Evolutionary conservation across 352 stramenopile species (phyloP), one percentile per base, ranked within the genome.

Genomic region (Globisporangium apiculatum): DNA sequence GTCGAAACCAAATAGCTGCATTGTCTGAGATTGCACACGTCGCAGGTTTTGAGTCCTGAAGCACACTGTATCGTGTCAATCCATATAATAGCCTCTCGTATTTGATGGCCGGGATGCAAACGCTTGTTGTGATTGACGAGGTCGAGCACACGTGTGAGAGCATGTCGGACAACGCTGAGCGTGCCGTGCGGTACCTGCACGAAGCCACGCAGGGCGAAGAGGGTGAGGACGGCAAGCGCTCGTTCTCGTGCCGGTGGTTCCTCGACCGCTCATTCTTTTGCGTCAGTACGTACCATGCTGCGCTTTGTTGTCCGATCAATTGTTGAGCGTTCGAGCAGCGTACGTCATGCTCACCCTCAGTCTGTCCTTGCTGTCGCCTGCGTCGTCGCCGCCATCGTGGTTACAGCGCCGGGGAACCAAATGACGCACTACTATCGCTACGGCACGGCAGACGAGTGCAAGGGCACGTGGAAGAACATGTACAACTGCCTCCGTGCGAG

Each of bases 351-450:
- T 31, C 24, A 31, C 24, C 24, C 24, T 31, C 24, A 31, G 24
- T 31, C 24, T 31, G 24, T 31, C 24, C 24, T 31, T 3, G 24
- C 24, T 31, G 24, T 31, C 24, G 24, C 3, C 24, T 31, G 24
- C 24, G 24, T 31, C 2, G 24, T 3, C 24, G 24, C 24, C 24
- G 24, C 2, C 24, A 31, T 31, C 24, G 24, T 31, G 24, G 8
- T 45, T 14, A 7, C 14, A 94, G 84, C 84, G 15, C 82, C 81
- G 35, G 75, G 75, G 8, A 88, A 91, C 58, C 84, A 94, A 53
- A 81, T 91, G 76, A 82, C 81, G 58, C 75, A 89, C 56, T 91
- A 88, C 62, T 94, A 94, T 59, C 75, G 81, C 40, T 70, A 83
- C 48, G 84, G 84, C 1, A 66, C 68, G 38, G 74, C 80, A 24